Percentiles rank a stretch among this genome's conserved stretches.
Conservation (phyloP, 2,329 filamentous ascomycete species). For the Fusarium euwallaceae region DNA sequence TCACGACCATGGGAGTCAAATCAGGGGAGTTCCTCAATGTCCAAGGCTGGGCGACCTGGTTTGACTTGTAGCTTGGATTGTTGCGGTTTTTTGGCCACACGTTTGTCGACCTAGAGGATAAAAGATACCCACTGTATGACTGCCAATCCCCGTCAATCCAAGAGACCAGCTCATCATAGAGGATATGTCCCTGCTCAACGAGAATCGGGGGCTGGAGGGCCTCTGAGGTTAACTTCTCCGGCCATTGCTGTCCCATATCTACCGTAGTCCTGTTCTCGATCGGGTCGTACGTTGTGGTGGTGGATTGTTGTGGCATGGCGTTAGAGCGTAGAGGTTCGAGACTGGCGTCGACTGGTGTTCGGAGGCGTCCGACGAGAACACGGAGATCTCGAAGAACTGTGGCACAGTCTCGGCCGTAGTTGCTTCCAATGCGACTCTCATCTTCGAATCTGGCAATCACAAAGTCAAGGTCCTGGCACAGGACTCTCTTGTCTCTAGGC, state of each 20-base stretch:
- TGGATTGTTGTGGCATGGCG: conserved; percentile 25
- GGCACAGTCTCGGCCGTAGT: conserved; percentile 55
- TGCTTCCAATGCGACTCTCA: conserved; percentile 55
- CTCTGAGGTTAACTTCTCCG: conserved; percentile 35
- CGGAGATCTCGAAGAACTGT: conserved; percentile 56
- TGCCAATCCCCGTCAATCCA: conserved; percentile 57
- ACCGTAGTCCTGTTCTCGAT: conserved; percentile 32
- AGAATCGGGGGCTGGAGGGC: conserved; percentile 44
- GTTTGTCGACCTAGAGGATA: neutral
- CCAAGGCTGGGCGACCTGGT: neutral
- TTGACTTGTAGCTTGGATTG: neutral
- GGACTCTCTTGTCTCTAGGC: conserved; percentile 41
- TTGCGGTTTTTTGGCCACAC: neutral
- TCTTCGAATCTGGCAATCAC: conserved; percentile 58
- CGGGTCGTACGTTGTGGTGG: conserved; percentile 34
- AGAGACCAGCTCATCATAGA: conserved; percentile 54
- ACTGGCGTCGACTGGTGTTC: conserved; percentile 33
- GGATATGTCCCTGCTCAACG: conserved; percentile 48
- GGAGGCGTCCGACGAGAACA: conserved; percentile 53
- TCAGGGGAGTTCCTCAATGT: neutral
- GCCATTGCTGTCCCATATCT: conserved; percentile 42
- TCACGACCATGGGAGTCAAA: neutral
- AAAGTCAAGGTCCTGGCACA: conserved; percentile 53
- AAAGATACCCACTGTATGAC: conserved; percentile 45
- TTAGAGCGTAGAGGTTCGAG: conserved; percentile 7